These are phyloP conservation scores for Pichia norvegensis DNA, from an alignment of 1,139 yeast genomes.

Conservation along the genomic window DNA sequence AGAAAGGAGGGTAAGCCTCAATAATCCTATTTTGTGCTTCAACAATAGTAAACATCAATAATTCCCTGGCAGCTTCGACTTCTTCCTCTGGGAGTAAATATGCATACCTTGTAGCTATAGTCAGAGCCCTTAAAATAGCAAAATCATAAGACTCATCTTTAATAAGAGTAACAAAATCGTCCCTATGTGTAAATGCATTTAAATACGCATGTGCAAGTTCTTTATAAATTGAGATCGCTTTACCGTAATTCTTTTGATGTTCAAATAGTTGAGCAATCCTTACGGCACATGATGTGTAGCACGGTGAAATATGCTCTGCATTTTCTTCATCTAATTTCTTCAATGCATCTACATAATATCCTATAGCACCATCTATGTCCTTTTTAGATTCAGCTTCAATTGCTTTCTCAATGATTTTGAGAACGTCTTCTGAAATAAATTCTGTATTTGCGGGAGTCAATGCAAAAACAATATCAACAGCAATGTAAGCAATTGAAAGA, in stretches of 20 bases:
- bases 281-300: slow-evolving; percentile 76
- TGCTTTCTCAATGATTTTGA: slow-evolving; percentile 15
- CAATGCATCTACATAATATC: slow-evolving; percentile 16
- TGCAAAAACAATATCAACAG: slow-evolving; percentile 1
- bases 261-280: slow-evolving; percentile 75
- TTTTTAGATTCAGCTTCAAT: slow-evolving; percentile 18
- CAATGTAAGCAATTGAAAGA: slow-evolving; percentile 3
- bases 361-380: slow-evolving; percentile 18
- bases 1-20: slow-evolving; percentile 22
- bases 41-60: slow-evolving; percentile 18
- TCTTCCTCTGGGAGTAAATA: slow-evolving; percentile 18
- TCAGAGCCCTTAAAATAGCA: slow-evolving; percentile 19
- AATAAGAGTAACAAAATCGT: slow-evolving; percentile 10
- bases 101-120: slow-evolving; percentile 21
- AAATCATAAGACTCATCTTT: slow-evolving; percentile 13
- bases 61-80: slow-evolving; percentile 18
- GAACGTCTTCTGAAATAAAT: slow-evolving; percentile 13
- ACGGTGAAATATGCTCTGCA: slow-evolving; percentile 51
- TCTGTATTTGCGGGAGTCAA: slow-evolving; percentile 10
- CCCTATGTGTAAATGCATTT: slow-evolving; percentile 12
- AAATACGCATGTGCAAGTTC: slow-evolving; percentile 13
- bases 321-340: slow-evolving; percentile 25
- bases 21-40: slow-evolving; percentile 21
- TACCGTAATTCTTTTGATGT: slow-evolving; percentile 21
- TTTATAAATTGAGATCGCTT: slow-evolving; percentile 22